Base-by-base conservation (phyloP, 371 early-diverging fungal genomes). In the Capniomyces stellatus region DNA sequence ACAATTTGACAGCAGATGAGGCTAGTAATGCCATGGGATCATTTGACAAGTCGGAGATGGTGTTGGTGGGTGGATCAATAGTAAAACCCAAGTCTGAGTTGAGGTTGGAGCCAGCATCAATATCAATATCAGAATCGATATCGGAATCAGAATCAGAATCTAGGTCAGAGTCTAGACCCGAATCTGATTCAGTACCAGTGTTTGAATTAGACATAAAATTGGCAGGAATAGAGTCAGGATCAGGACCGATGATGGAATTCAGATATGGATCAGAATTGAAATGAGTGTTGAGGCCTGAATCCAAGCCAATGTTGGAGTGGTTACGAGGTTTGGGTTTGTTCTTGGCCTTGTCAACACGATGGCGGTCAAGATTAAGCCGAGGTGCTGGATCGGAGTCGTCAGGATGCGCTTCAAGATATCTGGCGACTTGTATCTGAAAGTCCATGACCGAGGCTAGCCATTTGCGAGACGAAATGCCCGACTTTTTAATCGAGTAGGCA, bases 391-490 rank as follows among this genome's bases (percentile, higher is more conserved):
- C 4, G 8, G 21, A 22, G 10, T 19, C 30, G n/a, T 49, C 49
- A 3, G 25, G 49, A 27, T 49, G 21, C 2, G 25, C 30, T 10
- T 18, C 30, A 21, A 52, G 4, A 52, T 41, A 60, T 1, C 55
- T 62, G 43, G 63, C 67, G 29, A 67, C 68, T 27, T 67, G 67
- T 57, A 67, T 57, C 49, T 67, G 68, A 30, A 67, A 64, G 13
- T 52, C 52, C n/a, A 58, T 57, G 23, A 68, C 59, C 10, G 68
- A 55, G 44, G 54, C 47, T 35, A 68, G 43, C 68, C 68, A 68
- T 35, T 67, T 60, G 2, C 51, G 44, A 0, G 54, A 41, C 12
- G 66, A 43, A 50, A 42, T 10, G 30, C 53, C 40, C 3, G 28
- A 27, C 13, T 46, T 30, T n/a, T 6, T 8, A 22, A 35, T 22